Conservation (phyloP, 1,139 yeast genomes). For the Taphrina deformans region DNA sequence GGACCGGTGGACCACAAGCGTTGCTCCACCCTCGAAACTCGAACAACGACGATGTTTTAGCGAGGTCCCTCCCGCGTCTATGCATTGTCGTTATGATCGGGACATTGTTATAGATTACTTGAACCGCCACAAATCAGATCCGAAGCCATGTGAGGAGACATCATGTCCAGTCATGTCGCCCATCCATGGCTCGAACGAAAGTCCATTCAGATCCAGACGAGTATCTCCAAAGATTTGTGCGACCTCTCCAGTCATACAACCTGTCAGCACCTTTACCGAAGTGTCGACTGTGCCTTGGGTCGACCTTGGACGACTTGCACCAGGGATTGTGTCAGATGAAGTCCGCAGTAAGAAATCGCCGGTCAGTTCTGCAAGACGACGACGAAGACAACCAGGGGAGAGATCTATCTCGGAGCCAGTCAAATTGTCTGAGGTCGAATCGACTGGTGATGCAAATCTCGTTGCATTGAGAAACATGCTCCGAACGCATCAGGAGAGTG, state of each 20-base stretch:
- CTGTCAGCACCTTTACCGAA: neutral
- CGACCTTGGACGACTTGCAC: neutral
- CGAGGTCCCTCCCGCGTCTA: neutral
- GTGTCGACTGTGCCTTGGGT: neutral
- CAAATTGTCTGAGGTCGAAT: neutral
- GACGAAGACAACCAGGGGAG: neutral
- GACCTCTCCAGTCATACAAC: neutral
- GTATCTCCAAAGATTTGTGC: neutral
- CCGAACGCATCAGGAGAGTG: neutral
- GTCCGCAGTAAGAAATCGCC: constrained; percentile 1
- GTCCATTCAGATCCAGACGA: constrained; percentile 1
- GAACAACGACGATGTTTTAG: neutral
- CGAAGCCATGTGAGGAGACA: neutral
- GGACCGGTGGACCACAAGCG: neutral
- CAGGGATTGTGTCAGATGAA: neutral
- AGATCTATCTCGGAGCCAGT: neutral
- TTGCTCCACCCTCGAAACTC: neutral
- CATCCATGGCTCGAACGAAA: neutral
- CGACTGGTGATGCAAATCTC: neutral
- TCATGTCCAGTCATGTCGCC: neutral
- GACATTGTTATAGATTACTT: neutral
- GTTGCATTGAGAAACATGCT: neutral
- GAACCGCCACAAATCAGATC: neutral
- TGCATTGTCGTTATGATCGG: neutral
- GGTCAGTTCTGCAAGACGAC: constrained; percentile 4